A percentile compares a stretch with the other conserved stretches of the same genome.
Conservation (phyloP, 176 grass and related monocot genomes). For the Paspalum vaginatum region DNA sequence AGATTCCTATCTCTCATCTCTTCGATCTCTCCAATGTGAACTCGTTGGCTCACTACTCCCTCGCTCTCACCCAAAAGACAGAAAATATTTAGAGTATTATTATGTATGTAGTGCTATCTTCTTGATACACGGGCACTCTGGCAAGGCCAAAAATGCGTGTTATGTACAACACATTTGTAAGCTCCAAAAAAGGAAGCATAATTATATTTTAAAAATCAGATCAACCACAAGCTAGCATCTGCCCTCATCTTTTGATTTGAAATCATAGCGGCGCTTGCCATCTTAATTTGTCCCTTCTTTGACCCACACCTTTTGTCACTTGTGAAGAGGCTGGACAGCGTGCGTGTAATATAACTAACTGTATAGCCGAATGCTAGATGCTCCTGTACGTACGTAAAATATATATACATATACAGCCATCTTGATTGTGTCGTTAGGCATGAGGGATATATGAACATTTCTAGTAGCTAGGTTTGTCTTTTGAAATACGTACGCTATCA, state of each 20-base stretch:
- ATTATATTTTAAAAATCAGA: no score
- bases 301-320: background rate
- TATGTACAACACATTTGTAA: background rate
- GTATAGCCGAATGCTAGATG: background rate
- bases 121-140: background rate
- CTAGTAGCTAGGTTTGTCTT: background rate
- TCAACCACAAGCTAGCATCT: background rate
- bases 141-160: background rate
- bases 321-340: background rate
- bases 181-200: background rate
- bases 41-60: constrained; percentile 29
- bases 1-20: constrained; percentile 30
- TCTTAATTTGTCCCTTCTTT: constrained; percentile 2
- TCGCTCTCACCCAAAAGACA: constrained; percentile 7
- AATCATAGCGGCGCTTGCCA: background rate
- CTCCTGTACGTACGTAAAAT: background rate
- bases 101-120: background rate
- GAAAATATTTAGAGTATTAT: no score
- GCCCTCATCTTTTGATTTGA: background rate
- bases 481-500: background rate
- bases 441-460: background rate
- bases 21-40: constrained; percentile 58
- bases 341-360: background rate
- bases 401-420: background rate
- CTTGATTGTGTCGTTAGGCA: background rate